Evolutionary conservation across 805 yeast species (phyloP), one percentile per base, ranked within the genome.

Genomic region (Priceomyces melissophilus): DNA sequence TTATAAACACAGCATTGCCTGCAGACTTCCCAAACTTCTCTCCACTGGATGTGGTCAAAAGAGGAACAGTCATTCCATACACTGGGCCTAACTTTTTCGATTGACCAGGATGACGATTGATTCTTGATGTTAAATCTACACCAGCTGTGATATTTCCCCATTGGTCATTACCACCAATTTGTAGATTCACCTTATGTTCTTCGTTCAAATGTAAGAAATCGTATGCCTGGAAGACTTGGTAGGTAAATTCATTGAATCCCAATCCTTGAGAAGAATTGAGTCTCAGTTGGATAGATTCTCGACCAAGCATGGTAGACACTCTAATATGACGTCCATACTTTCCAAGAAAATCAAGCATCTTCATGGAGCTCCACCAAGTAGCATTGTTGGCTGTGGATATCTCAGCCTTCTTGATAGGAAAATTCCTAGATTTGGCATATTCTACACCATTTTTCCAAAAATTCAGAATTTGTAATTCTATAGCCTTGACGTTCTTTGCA

Each of bases 81-180:
- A 78, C 74, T 1, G 65, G 59, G 10, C 57, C 53, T 7, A 55
- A 45, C 43, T 38, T 35, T 7, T 43, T 40, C 46, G 32, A 47
- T 13, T 25, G 12, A 14, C 30, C 38, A 10, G 34, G 30, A 8
- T 49, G 39, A 40, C 50, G 50, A 45, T 60, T 52, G 50, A 86
- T 58, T 46, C 96, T 68, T 1, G 83, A 71, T 30, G 90, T 88
- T 43, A 93, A 71, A 54, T 93, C 99, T 30, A 87, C 77, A 0
- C 99, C 99, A 0, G 98, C 97, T 2, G 95, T 87, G 44, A 93
- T 93, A 54, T 93, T 93, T 1, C 99, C 99, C 89, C 96, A 93
- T 63, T 93, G 99, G 59, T 93, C 99, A 57, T 86, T 89, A 4
- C 99, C 99, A 16, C 99, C 99, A 28, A 86, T 81, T 65, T 93